Evolutionary conservation across 2,329 filamentous ascomycete species (phyloP).

Genomic region (Neoscytalidium dimidiatum): DNA sequence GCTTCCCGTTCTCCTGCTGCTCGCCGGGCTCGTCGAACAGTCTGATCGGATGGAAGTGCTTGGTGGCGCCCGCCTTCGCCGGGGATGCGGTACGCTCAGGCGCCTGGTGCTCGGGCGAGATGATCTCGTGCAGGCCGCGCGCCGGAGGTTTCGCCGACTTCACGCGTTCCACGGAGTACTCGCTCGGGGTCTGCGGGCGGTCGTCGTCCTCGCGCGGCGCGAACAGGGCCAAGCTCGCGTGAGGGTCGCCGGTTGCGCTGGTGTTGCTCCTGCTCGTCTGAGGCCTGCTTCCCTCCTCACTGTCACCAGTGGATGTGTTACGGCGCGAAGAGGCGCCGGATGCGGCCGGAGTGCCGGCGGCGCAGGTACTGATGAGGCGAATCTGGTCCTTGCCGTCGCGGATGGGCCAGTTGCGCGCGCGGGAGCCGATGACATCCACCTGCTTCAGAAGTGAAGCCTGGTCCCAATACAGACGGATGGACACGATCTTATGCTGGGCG

Average conservation of each 20-base stretch:
- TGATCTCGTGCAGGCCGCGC: slow-evolving; percentile 71
- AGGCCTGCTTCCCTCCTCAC: slow-evolving; percentile 41
- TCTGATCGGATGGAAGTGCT: slow-evolving; percentile 55
- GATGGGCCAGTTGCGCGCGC: slow-evolving; percentile 93
- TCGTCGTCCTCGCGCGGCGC: slow-evolving; percentile 65
- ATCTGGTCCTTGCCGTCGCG: slow-evolving; percentile 82
- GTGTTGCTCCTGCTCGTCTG: slow-evolving; percentile 37
- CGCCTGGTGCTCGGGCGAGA: slow-evolving; percentile 51
- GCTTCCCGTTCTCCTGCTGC: slow-evolving; percentile 37
- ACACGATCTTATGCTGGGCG: slow-evolving; percentile 72
- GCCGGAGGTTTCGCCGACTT: slow-evolving; percentile 70
- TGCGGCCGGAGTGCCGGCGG: slow-evolving; percentile 41
- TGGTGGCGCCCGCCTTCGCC: slow-evolving; percentile 52
- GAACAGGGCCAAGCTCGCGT: slow-evolving; percentile 75
- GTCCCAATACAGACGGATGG: slow-evolving; percentile 93
- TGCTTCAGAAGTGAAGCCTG: slow-evolving; percentile 91
- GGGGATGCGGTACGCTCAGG: slow-evolving; percentile 31
- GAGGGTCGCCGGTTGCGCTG: slow-evolving; percentile 45
- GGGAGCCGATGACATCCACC: slow-evolving; percentile 88
- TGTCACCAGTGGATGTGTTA: slow-evolving; percentile 33
- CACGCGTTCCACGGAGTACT: slow-evolving; percentile 47
- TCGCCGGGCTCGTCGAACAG: slow-evolving; percentile 58
- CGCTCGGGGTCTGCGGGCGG: neutral
- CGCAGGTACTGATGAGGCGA: slow-evolving; percentile 67
- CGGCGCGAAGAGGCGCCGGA: slow-evolving; percentile 40